phyloP scores from a whole-genome alignment of 192 early-diverging fungal species.

The Coemansia furcata region DNA sequence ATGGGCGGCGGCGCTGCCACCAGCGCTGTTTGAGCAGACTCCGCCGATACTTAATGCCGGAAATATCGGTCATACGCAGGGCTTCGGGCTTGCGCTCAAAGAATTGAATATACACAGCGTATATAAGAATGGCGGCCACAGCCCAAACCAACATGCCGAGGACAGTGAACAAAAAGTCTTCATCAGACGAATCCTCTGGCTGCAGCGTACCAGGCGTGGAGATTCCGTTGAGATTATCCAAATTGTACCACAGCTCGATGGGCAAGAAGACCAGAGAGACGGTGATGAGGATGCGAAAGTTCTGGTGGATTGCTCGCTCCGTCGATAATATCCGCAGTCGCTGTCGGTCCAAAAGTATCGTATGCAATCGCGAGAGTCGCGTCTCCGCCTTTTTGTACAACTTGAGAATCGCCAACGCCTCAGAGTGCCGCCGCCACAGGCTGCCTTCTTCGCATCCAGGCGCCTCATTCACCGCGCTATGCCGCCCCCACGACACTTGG shows the following conservation, averaged over 20 bases:
- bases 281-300: constrained; percentile 42
- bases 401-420: constrained; percentile 1
- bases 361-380: constrained; percentile 41
- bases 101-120: constrained; percentile 34
- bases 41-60: constrained; percentile 7
- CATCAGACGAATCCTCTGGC: constrained; percentile 11
- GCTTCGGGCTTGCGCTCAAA: constrained; percentile 32
- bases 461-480: constrained; percentile 6
- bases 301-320: constrained; percentile 37
- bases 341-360: constrained; percentile 49
- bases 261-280: constrained; percentile 45
- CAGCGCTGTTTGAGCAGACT: constrained; percentile 3
- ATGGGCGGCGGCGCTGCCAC: not conserved
- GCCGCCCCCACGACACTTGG: not conserved
- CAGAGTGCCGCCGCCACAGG: constrained; percentile 10
- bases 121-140: constrained; percentile 20
- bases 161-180: constrained; percentile 44
- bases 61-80: constrained; percentile 11
- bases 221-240: constrained; percentile 43
- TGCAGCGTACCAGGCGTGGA: constrained; percentile 42
- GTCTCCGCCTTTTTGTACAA: constrained; percentile 40
- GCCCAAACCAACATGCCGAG: constrained; percentile 44
- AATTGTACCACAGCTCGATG: constrained; percentile 45
- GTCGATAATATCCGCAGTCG: constrained; percentile 30
- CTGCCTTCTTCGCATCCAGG: constrained; percentile 6